Conservation (phyloP, 2,329 filamentous ascomycete genomes). For the Apiospora hydei region DNA sequence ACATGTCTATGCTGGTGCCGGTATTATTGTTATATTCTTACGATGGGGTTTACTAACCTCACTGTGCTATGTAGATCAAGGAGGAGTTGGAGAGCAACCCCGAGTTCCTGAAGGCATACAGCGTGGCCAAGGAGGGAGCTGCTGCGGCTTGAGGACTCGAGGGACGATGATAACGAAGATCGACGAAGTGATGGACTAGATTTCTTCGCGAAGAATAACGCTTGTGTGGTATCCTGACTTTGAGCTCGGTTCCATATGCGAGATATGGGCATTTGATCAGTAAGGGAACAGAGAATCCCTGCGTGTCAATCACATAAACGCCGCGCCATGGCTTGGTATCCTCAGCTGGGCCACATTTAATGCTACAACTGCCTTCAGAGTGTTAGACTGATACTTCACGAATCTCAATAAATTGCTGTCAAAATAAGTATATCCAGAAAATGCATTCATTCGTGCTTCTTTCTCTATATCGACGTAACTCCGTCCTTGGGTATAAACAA, state of each 20-base stretch:
- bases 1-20: not conserved
- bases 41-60: not conserved
- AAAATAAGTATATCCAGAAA: not conserved
- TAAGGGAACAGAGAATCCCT: not conserved
- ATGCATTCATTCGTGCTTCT: not conserved
- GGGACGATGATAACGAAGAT: conserved; percentile 14
- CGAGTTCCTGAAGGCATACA: conserved; percentile 82
- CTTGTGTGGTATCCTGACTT: not conserved
- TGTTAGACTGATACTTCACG: conserved; percentile 3
- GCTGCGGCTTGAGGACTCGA: conserved; percentile 40
- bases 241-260: not conserved
- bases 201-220: not conserved
- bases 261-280: not conserved
- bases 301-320: not conserved
- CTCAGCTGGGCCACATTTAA: not conserved
- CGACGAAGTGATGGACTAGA: conserved; percentile 1
- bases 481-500: conserved; percentile 6
- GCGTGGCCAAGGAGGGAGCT: conserved; percentile 54
- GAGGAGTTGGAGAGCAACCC: conserved; percentile 87
- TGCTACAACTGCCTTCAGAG: not conserved
- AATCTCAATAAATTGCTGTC: not conserved
- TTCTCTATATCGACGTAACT: not conserved
- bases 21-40: no score
- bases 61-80: conserved; percentile 70
- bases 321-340: conserved; percentile 6